phyloP scores from a whole-genome alignment of 495 filamentous ascomycete genomes.

The Penicillium atrosanguineum region DNA sequence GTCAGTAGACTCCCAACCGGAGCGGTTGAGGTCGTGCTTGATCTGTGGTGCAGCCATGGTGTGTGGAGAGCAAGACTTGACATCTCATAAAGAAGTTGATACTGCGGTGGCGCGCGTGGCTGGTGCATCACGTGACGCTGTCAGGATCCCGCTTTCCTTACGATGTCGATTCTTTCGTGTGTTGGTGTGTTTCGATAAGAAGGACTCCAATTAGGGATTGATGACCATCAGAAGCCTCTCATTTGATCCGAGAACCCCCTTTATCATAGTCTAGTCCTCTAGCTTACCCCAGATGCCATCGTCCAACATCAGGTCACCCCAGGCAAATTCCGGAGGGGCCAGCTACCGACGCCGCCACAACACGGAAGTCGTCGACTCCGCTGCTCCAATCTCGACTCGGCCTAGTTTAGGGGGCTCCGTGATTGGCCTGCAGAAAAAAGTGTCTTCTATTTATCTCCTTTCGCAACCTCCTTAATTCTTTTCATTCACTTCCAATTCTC shows the following conservation, averaged over 20 bases:
- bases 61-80: neutral
- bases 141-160: too few species aligned
- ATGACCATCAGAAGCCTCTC: neutral
- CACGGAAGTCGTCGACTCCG: slow-evolving; percentile 11
- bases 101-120: slow-evolving; percentile 19
- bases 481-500: slow-evolving; percentile 10
- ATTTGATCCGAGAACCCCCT: neutral
- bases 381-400: slow-evolving; percentile 12
- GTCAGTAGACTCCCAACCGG: slow-evolving; percentile 91
- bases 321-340: slow-evolving; percentile 8
- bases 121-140: slow-evolving; percentile 5
- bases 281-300: neutral
- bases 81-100: slow-evolving; percentile 9
- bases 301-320: slow-evolving; percentile 18
- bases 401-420: neutral
- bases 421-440: slow-evolving; percentile 15
- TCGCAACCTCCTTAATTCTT: slow-evolving; percentile 22
- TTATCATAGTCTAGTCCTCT: neutral
- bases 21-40: slow-evolving; percentile 95
- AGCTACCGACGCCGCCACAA: slow-evolving; percentile 21
- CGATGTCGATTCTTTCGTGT: neutral
- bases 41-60: slow-evolving; percentile 58
- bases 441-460: slow-evolving; percentile 5
- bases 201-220: neutral
- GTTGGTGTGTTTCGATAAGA: neutral